Evolutionary conservation across 2,329 filamentous ascomycete species (phyloP).

Genomic region (Hypocreales sp.): DNA sequence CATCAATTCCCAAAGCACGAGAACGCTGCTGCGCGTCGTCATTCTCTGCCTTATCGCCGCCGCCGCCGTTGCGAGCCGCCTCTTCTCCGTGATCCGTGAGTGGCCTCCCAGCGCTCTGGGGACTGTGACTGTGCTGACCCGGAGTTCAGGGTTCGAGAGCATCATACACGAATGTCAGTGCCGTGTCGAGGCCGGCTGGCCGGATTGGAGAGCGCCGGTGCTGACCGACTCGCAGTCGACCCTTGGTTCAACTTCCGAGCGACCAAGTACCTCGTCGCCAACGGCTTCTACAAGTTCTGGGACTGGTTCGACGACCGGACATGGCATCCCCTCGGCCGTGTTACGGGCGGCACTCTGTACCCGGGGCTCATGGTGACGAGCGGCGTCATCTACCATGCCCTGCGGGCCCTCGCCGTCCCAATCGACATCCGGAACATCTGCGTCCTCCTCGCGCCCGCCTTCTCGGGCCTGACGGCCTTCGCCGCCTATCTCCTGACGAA

Average conservation of each 20-base stretch:
- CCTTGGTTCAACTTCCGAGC: slow-evolving; percentile 99
- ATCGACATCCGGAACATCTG: slow-evolving; percentile 99
- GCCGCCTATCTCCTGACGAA: slow-evolving; percentile 91
- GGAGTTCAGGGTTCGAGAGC: slow-evolving; percentile 71
- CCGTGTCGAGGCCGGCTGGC: not conserved
- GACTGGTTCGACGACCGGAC: slow-evolving; percentile 99
- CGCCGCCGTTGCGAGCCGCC: slow-evolving; percentile 78
- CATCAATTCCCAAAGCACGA: slow-evolving; percentile 67
- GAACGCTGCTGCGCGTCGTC: slow-evolving; percentile 72
- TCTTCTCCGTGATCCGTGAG: slow-evolving; percentile 97
- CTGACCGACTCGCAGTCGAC: slow-evolving; percentile 52
- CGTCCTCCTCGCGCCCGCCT: slow-evolving; percentile 85
- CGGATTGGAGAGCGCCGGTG: slow-evolving; percentile 2
- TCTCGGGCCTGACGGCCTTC: slow-evolving; percentile 84
- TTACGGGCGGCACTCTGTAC: slow-evolving; percentile 97
- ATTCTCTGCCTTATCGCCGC: slow-evolving; percentile 86
- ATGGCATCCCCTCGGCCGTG: slow-evolving; percentile 96
- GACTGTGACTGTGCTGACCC: no score
- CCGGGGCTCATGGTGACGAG: slow-evolving; percentile 98
- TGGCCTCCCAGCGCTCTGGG: slow-evolving; percentile 14
- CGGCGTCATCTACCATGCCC: slow-evolving; percentile 86
- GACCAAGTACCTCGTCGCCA: slow-evolving; percentile 89
- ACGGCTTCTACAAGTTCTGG: slow-evolving; percentile 99
- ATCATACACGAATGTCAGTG: slow-evolving; percentile 98
- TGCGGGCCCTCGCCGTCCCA: slow-evolving; percentile 76